A percentile compares a stretch with the other conserved stretches of the same genome.
These are phyloP conservation scores for Kodamaea sp. DNA, from an alignment of 1,139 yeast species.

Conservation along the genomic window DNA sequence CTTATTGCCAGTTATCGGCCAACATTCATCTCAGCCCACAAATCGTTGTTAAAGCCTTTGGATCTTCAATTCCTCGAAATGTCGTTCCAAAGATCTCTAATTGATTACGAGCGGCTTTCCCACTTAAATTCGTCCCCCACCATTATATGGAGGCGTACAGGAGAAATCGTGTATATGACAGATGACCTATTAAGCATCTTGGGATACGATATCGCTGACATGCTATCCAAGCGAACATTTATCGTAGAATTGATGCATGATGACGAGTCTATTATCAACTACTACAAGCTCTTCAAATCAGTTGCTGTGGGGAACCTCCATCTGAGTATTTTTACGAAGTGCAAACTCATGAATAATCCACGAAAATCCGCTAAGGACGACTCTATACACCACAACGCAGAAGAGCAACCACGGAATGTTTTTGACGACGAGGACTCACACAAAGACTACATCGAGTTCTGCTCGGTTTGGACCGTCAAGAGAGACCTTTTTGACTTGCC, in stretches of 20 bases:
- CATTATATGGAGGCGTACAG: constrained; percentile 76
- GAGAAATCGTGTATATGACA: constrained; percentile 71
- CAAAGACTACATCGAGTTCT: constrained; percentile 46
- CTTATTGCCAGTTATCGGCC: constrained; percentile 73
- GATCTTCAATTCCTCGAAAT: constrained; percentile 68
- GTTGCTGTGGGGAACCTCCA: constrained; percentile 52
- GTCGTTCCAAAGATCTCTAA: constrained; percentile 65
- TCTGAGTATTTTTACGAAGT: constrained; percentile 51
- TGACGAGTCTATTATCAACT: constrained; percentile 46
- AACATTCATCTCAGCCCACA: constrained; percentile 71
- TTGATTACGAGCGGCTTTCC: constrained; percentile 64
- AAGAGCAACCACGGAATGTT: not conserved
- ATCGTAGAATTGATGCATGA: constrained; percentile 53
- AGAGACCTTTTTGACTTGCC: constrained; percentile 91
- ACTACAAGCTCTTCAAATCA: constrained; percentile 48
- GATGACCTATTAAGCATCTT: constrained; percentile 66
- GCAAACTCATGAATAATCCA: constrained; percentile 42
- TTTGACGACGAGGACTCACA: constrained; percentile 6
- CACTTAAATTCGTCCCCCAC: constrained; percentile 66
- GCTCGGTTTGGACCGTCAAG: constrained; percentile 67
- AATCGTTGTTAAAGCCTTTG: constrained; percentile 60
- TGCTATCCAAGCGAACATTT: constrained; percentile 53
- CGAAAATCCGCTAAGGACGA: constrained; percentile 9
- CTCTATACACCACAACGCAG: not conserved
- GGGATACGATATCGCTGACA: constrained; percentile 51